Percentiles rank a stretch among this genome's conserved stretches.
Conservation (phyloP, 192 early-diverging fungal genomes). For the Coemansia sp. region DNA sequence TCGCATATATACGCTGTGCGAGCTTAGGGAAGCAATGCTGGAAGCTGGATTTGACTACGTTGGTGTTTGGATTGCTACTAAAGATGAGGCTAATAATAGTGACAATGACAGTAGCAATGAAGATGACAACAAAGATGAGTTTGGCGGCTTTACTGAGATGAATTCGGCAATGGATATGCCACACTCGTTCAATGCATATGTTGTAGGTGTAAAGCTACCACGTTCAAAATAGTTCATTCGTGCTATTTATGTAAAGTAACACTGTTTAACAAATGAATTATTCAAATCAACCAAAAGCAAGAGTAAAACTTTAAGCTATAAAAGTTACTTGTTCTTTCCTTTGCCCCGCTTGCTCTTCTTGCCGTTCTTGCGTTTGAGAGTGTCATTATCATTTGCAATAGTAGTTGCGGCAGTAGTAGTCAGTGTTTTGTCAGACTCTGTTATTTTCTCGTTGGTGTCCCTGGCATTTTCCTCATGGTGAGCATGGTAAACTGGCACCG, state of each 20-base stretch:
- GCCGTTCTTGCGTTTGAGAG: not conserved
- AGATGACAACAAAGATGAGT: not conserved
- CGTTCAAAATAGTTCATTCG: not conserved
- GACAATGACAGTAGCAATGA: not conserved
- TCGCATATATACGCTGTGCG: conserved; percentile 41
- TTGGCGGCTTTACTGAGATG: conserved; percentile 19
- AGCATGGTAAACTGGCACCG: not conserved
- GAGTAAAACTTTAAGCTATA: not conserved
- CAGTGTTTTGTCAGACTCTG: not conserved
- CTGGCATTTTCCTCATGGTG: not conserved
- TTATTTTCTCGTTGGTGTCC: not conserved
- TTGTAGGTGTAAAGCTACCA: conserved; percentile 28
- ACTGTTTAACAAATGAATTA: not conserved
- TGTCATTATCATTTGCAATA: not conserved
- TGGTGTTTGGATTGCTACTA: conserved; percentile 34
- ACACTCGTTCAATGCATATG: conserved; percentile 20
- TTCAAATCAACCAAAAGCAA: not conserved
- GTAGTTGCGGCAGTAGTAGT: not conserved
- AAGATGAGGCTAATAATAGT: not conserved
- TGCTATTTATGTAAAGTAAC: not conserved
- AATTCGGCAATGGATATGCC: conserved; percentile 16
- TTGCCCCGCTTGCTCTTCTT: conserved; percentile 38
- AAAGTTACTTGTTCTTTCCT: conserved; percentile 9
- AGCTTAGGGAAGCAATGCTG: conserved; percentile 55
- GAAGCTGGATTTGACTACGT: conserved; percentile 50